These are phyloP conservation scores for Penicillium expansum DNA, from an alignment of 2,329 filamentous ascomycete species.

Conservation along the genomic window DNA sequence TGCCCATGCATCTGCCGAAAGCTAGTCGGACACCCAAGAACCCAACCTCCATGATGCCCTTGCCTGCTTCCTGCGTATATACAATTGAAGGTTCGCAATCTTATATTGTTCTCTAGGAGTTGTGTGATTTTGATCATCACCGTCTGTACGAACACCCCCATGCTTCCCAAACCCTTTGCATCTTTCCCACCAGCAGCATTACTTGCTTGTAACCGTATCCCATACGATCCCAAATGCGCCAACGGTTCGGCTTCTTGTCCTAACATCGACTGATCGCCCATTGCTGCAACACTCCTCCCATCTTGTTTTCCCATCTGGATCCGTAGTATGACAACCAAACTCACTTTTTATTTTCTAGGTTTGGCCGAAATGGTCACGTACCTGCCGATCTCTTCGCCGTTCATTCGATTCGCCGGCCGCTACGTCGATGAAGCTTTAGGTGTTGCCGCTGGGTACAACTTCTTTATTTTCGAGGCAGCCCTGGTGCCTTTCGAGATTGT, in stretches of 20 bases:
- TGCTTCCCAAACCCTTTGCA: not conserved
- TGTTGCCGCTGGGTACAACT: slow-evolving; percentile 50
- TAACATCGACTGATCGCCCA: not conserved
- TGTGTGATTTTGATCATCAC: slow-evolving; percentile 46
- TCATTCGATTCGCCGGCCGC: slow-evolving; percentile 47
- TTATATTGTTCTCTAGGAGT: slow-evolving; percentile 42
- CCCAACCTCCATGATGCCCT: slow-evolving; percentile 2
- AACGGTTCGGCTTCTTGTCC: not conserved
- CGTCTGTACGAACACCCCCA: slow-evolving; percentile 39
- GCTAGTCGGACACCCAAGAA: slow-evolving; percentile 4
- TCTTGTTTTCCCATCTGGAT: not conserved
- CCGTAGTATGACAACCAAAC: slow-evolving; percentile 13
- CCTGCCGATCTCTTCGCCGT: slow-evolving; percentile 47
- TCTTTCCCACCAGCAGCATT: slow-evolving; percentile 11
- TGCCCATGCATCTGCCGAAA: slow-evolving; percentile 1
- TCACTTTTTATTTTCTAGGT: slow-evolving; percentile 28
- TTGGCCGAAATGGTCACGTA: slow-evolving; percentile 53
- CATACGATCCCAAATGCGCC: slow-evolving; percentile 6
- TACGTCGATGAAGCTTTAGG: slow-evolving; percentile 52
- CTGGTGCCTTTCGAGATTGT: slow-evolving; percentile 54
- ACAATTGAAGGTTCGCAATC: slow-evolving; percentile 22
- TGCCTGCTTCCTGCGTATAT: not conserved
- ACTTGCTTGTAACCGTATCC: not conserved
- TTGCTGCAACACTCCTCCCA: not conserved
- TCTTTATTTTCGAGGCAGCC: slow-evolving; percentile 52